These are phyloP conservation scores for Metschnikowia similis DNA, from an alignment of 805 yeast genomes.

Conservation along the genomic window DNA sequence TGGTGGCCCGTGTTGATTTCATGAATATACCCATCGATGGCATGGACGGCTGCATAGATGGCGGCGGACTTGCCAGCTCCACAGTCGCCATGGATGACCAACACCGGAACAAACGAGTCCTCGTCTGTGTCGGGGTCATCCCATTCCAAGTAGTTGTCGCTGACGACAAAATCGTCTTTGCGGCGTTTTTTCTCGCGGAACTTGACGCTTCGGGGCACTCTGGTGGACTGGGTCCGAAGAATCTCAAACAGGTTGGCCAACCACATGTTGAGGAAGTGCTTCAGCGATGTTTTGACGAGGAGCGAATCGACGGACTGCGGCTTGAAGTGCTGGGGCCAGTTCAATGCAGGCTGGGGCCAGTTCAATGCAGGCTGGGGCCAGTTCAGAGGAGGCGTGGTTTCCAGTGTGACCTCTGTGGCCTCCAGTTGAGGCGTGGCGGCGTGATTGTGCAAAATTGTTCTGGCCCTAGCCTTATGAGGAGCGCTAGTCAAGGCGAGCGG, in stretches of 20 bases:
- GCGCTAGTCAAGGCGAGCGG: not conserved
- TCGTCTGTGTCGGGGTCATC: slow-evolving; percentile 28
- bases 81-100: slow-evolving; percentile 63
- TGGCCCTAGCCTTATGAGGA: not conserved
- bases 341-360: not conserved
- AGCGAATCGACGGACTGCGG: slow-evolving; percentile 35
- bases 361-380: not conserved
- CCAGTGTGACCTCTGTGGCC: too few species aligned
- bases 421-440: too few species aligned
- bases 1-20: slow-evolving; percentile 76
- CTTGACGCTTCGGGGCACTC: slow-evolving; percentile 29
- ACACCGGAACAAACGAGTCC: slow-evolving; percentile 52
- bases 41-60: slow-evolving; percentile 61
- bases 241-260: slow-evolving; percentile 34
- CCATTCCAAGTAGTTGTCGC: slow-evolving; percentile 19
- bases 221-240: slow-evolving; percentile 26
- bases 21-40: slow-evolving; percentile 65
- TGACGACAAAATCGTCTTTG: slow-evolving; percentile 34
- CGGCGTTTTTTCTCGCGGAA: slow-evolving; percentile 20
- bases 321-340: slow-evolving; percentile 35
- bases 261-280: slow-evolving; percentile 34
- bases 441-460: not conserved
- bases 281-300: slow-evolving; percentile 25
- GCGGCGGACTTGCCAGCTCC: slow-evolving; percentile 81
- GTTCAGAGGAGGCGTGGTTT: too few species aligned